Evolutionary conservation across 2,329 filamentous ascomycete genomes (phyloP), one percentile per base, ranked within the genome.

Genomic region (Atkinsonella hypoxylon): DNA sequence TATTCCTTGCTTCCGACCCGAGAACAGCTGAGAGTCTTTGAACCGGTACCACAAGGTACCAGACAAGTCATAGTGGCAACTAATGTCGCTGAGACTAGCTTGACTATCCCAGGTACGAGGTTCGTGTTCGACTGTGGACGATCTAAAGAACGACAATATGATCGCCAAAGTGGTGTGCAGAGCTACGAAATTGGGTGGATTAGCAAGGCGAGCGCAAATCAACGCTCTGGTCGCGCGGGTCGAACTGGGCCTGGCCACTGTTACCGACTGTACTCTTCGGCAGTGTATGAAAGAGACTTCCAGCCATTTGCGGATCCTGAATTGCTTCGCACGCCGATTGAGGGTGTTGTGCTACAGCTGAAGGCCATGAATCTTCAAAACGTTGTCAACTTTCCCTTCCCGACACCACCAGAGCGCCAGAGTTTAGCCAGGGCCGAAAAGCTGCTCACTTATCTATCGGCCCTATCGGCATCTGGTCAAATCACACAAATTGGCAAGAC

Each of bases 141-240:
- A 47, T 85, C 87, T 36, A 98, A 98, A 66, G 90, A 96, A 65
- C 85, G 91, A 55, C 86, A 84, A 52, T 97, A 93, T 61, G 87
- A 97, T 63, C 77, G 81, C n/a, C 71, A 80, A 11, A 96, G 87
- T 9, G 91, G 91, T 3, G 91, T 98, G 0, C 93, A 98, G 64
- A 95, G 86, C 62, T 98, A 95, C 63, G 87, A 95, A 59, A 81
- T 98, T 49, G 85, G 86, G 40, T 98, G 91, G 89, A 94, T 97
- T 64, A 96, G 90, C 71, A 97, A 98, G 70, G 93, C 93, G 30
- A 95, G 89, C 64, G 91, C 93, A 8, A 87, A 83, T 57, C 93
- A 98, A 67, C 80, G 93, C 64, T 82, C 89, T 53, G 93, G 93
- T 69, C 88, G 93, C 76, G 93, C 93, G 51, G 93, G 94, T 55